Conservation (phyloP, 495 filamentous ascomycete genomes). For the Penicillium egyptiacum region DNA sequence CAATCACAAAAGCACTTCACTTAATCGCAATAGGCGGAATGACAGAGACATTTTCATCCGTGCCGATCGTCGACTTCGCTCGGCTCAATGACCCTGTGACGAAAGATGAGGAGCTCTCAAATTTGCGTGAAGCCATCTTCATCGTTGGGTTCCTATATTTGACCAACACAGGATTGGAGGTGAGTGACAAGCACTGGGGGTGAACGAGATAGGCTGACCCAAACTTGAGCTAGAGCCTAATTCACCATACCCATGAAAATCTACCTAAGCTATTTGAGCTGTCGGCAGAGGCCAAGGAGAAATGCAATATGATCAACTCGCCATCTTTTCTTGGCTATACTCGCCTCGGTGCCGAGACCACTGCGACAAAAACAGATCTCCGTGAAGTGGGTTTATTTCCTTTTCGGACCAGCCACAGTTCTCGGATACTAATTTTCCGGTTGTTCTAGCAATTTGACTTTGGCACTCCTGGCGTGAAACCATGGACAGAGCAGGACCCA, state of each 20-base stretch:
- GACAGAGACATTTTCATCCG: conserved; percentile 58
- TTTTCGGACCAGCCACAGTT: not conserved
- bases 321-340: conserved; percentile 56
- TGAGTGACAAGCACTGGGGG: conserved; percentile 1
- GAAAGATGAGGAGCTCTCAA: conserved; percentile 67
- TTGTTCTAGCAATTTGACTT: conserved; percentile 44
- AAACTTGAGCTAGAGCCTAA: conserved; percentile 51
- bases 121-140: conserved; percentile 77
- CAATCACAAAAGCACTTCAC: not conserved
- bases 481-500: conserved; percentile 63
- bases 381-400: conserved; percentile 32
- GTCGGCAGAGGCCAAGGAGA: conserved; percentile 70
- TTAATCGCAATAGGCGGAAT: conserved; percentile 16
- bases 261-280: conserved; percentile 79
- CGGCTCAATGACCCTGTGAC: conserved; percentile 62
- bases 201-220: not conserved
- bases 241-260: conserved; percentile 66
- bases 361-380: conserved; percentile 43
- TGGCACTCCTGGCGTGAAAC: conserved; percentile 37
- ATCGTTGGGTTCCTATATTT: conserved; percentile 92
- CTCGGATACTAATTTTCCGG: not conserved
- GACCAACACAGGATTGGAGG: conserved; percentile 78
- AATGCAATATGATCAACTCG: conserved; percentile 85
- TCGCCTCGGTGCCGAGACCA: conserved; percentile 50
- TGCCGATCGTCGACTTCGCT: conserved; percentile 77